Percentiles rank a stretch among this genome's conserved stretches.
Conservation (phyloP, 1,284 basidiomycete species). For the Marasmius sp. region DNA sequence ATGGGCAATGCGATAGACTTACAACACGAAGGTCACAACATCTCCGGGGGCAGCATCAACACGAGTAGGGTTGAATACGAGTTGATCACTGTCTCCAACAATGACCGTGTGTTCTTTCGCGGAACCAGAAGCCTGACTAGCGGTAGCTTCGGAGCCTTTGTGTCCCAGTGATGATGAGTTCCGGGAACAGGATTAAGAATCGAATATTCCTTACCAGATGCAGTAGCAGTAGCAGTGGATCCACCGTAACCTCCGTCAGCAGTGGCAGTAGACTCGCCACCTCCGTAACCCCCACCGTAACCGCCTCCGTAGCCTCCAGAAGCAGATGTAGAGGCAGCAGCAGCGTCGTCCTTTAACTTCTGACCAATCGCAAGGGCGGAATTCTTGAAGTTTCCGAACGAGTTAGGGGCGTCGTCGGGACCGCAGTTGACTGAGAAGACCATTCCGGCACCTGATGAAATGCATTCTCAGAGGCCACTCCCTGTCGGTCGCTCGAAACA, state of each 20-base stretch:
- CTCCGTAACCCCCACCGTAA: background rate
- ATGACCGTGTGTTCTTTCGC: conserved; percentile 32
- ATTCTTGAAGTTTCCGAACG: conserved; percentile 40
- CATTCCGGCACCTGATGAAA: conserved; percentile 1
- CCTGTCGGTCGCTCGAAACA: background rate
- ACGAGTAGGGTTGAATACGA: conserved; percentile 38
- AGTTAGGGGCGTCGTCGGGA: conserved; percentile 34
- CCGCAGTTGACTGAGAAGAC: conserved; percentile 38
- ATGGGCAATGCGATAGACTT: conserved; percentile 13
- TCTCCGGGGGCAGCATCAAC: conserved; percentile 36
- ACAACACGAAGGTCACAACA: conserved; percentile 40
- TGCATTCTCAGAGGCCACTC: background rate
- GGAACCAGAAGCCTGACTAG: conserved; percentile 31
- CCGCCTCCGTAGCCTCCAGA: conserved; percentile 12
- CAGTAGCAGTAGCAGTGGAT: background rate
- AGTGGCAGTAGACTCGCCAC: background rate
- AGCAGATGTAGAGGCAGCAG: conserved; percentile 18
- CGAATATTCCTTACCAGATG: background rate
- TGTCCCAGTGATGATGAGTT: background rate
- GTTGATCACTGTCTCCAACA: conserved; percentile 34
- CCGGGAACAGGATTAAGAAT: background rate
- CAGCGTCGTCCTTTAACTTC: conserved; percentile 23
- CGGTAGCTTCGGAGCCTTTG: conserved; percentile 26
- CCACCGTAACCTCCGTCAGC: background rate
- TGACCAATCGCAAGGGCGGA: conserved; percentile 36